Base-by-base conservation (phyloP, 179 eudicot genomes). In the Carnegiea gigantea region DNA sequence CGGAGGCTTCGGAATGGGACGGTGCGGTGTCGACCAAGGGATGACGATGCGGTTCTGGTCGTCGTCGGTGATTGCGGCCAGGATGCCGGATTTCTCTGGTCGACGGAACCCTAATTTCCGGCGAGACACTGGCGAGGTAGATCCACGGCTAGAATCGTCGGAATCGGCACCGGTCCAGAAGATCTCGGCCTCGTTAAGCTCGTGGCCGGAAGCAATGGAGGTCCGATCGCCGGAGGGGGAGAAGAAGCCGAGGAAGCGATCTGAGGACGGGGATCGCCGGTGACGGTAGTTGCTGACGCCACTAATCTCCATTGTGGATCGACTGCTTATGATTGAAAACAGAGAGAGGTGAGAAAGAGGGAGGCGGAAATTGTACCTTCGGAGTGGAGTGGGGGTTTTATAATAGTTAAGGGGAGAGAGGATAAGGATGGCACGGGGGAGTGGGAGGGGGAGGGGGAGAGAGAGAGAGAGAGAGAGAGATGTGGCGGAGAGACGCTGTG, bases 101-200 rank as follows among this genome's bases (percentile, higher is more conserved):
- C 60, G 85, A 13, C 80, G 78, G 49, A 88, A 82, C 11, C 78
- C 80, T n/a, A 75, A 14, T 6, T n/a, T 76, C 24, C 54, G 81
- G 33, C 68, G 73, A 20, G 60, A 14, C 23, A 81, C 36, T 38
- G 78, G 79, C 64, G 81, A 71, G 9, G 72, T 14, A 0, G 84
- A 54, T 17, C 77, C 76, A 10, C 49, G 86, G 79, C 51, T 80
- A 3, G 87, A 76, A 5, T 83, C 87, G 77, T 84, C 43, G 73
- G 84, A 82, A 74, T 86, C 85, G 48, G 79, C 86, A 44, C 80
- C 87, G 77, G 85, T 83, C 89, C 88, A 90, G 84, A 92, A 82
- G 46, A 92, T 84, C 43, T 92, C 93, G 64, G 87, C 87, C 49
- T 92, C 95, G 80, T 80, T 78, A 30, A 92, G 86, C 78, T 92